A percentile compares a stretch with the other conserved stretches of the same genome.
phyloP scores from a whole-genome alignment of 768 basidiomycete genomes.

The Agaricus blazei region DNA sequence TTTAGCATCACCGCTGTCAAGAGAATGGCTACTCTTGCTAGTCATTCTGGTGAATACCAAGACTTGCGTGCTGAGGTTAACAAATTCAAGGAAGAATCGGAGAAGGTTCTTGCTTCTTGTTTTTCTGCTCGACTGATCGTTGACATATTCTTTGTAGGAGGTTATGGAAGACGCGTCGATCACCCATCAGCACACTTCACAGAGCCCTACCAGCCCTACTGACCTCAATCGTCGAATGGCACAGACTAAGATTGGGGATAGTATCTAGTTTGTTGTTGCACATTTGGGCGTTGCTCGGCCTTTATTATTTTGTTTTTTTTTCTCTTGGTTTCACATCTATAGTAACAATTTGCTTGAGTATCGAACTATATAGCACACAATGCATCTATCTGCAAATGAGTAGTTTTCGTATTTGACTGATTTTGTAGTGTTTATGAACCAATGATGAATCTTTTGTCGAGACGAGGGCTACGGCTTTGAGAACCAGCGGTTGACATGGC shows the following conservation, averaged over 20 bases:
- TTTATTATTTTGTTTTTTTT: background rate
- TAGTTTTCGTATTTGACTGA: too few relatives aligned
- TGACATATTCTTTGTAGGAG: background rate
- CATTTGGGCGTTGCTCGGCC: too few relatives aligned
- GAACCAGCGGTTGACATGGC: background rate
- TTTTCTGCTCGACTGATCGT: background rate
- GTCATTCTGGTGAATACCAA: conserved; percentile 34
- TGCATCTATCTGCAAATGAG: too few relatives aligned
- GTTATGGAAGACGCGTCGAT: conserved; percentile 13
- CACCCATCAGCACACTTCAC: conserved; percentile 9
- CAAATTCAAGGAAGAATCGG: conserved; percentile 79
- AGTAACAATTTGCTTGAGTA: background rate
- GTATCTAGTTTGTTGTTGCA: background rate
- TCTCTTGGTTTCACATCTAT: background rate
- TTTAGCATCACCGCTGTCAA: conserved; percentile 83
- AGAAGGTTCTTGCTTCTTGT: conserved; percentile 29
- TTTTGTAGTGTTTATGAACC: too few relatives aligned
- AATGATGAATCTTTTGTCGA: too few relatives aligned
- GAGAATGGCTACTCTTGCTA: conserved; percentile 62
- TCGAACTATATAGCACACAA: too few relatives aligned
- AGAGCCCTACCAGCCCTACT: background rate
- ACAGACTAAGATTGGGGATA: conserved; percentile 4
- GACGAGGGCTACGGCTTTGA: too few relatives aligned
- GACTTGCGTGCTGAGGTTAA: conserved; percentile 54
- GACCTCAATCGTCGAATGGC: background rate